Evolutionary conservation across 495 filamentous ascomycete genomes (phyloP), one percentile per base, ranked within the genome.

Genomic region (Elasticomyces elasticus): DNA sequence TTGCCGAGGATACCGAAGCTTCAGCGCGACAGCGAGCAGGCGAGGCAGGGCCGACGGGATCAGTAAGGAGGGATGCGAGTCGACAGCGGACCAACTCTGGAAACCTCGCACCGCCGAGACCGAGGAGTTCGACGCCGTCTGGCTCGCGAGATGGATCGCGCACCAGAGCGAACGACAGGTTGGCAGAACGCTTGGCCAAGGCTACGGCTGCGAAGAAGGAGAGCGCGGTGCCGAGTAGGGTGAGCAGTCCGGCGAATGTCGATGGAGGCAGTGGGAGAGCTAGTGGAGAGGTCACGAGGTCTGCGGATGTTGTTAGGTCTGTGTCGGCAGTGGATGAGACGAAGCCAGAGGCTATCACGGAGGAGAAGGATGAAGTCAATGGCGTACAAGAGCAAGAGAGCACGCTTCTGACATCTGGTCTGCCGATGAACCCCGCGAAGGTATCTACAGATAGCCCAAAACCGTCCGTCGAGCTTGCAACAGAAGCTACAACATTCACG

Each of bases 1-100:
- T 99, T 54, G 82, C 89, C 54, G 90, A 95, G 37, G 79, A 82
- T 28, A 81, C 86, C 17, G 41, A 67, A 43, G 54, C 54, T 19
- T 49, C 58, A 9, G 38, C 49, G 12, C 58, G 62, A 51, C 55
- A 61, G 41, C 49, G 49, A 31, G 58, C 59, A 27, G 54, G 52
- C 20, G 63, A 59, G 27, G 49, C 55, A 44, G 50, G 48, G 12
- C 25, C 52, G n/a, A 55, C 56, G 17, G n/a, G n/a, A n/a, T n/a
- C n/a, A n/a, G n/a, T n/a, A n/a, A n/a, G n/a, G n/a, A 60, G 63
- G 12, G 25, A 35, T 12, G 50, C 48, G 37, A 20, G 7, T 27
- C 43, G 48, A 2, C 23, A 25, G 25, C 37, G 27, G 23, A 48
- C 44, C 25, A 31, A 19, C 10, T 31, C 51, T 13, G 45, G 51